Evolutionary conservation across 768 basidiomycete species (phyloP).

Genomic region (Daedaleopsis nitida): DNA sequence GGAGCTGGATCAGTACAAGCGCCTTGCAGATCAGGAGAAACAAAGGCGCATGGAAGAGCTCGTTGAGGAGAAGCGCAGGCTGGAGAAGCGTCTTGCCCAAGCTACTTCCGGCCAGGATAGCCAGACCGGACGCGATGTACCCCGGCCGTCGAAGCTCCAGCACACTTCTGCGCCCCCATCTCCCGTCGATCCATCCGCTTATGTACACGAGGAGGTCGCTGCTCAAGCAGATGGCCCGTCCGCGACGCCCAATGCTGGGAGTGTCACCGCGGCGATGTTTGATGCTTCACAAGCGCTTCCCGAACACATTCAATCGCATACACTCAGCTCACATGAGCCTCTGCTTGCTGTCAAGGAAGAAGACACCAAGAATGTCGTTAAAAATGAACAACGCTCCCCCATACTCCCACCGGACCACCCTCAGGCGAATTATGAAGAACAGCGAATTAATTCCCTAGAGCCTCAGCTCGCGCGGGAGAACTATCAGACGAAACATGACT

Average conservation of each 20-base stretch:
- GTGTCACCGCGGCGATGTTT: too few species aligned
- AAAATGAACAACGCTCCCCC: neutral
- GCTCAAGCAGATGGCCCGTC: too few species aligned
- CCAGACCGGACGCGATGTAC: neutral
- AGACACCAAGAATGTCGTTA: neutral
- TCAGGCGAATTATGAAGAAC: neutral
- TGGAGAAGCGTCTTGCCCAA: neutral
- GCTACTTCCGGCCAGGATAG: neutral
- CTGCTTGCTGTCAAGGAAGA: neutral
- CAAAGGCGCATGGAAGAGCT: neutral
- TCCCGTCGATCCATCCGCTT: neutral
- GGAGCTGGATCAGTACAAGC: constrained; percentile 4
- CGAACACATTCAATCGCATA: too few species aligned
- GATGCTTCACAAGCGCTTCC: too few species aligned
- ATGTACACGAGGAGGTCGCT: neutral
- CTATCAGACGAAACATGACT: neutral
- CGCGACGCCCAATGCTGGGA: too few species aligned
- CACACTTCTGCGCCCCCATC: neutral
- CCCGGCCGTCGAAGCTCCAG: neutral
- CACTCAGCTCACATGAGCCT: neutral
- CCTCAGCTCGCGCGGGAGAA: neutral
- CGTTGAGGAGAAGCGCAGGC: constrained; percentile 3
- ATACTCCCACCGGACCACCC: neutral
- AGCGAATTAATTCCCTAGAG: neutral
- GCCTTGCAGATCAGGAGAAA: constrained; percentile 1